Base-by-base conservation (phyloP, 768 basidiomycete species). In the Agrocybe praecox region DNA sequence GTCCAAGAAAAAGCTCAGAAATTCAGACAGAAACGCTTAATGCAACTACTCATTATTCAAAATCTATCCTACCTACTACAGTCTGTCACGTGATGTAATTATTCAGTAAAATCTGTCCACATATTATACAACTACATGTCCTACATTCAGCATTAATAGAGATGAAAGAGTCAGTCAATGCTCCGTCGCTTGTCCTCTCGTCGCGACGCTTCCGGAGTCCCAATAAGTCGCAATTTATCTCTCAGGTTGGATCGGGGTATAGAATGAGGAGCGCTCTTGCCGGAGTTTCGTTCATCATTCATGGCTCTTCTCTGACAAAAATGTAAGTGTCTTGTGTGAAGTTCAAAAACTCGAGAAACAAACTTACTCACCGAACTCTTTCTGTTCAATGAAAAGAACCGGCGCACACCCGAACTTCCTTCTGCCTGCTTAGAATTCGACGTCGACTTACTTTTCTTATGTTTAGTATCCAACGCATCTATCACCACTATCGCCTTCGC, bases 401-500 rank as follows among this genome's bases (percentile, higher is more conserved):
- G 70, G 33, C 69, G 70, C 33, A 75, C 62, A 43, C 69, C 57
- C 24, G 62, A 62, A 18, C 34, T 32, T 7, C 64, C 61, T 45
- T 62, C 58, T 53, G 55, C 57, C n/a, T 66, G 58, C 33, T 65
- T 62, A 11, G 52, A 19, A 21, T 17, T 47, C 23, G 62, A 55
- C 46, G 66, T 66, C 8, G 66, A 56, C 40, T 67, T 51, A 19
- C 57, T 68, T 33, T 69, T 70, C 62, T 72, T 78, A 44, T 72
- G 71, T 67, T 80, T 82, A 32, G 77, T 75, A 22, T 84, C 81
- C 53, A 85, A 71, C 6, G 82, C 80, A 50, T 88, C 86, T 44
- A 87, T 72, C 55, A 85, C 77, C 6, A 80, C 85, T 52, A 88
- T 83, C 8, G 85, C 80, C 65, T 86, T 89, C 29, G 84, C 83